phyloP scores from a whole-genome alignment of 108 stramenopile genomes.

The Cyclotella cryptica region DNA sequence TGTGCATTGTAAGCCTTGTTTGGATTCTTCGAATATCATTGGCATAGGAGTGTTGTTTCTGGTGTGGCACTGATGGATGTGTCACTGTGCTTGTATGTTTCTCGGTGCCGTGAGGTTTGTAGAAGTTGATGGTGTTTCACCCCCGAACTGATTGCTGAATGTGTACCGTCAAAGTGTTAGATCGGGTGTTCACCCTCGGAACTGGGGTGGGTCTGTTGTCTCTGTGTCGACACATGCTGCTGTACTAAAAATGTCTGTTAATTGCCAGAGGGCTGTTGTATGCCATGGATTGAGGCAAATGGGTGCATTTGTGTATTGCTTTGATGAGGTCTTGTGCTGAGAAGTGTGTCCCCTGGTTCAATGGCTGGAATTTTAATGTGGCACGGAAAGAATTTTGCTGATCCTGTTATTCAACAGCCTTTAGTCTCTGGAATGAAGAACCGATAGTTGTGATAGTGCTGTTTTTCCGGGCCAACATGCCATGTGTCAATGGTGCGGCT shows the following conservation, averaged over 20 bases:
- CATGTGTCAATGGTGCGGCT: neutral
- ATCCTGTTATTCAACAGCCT: neutral
- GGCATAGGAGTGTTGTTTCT: neutral
- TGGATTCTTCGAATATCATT: neutral
- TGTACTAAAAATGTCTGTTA: neutral
- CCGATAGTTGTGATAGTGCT: too few relatives aligned
- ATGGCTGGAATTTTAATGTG: too few relatives aligned
- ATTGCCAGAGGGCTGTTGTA: neutral
- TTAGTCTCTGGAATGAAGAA: neutral
- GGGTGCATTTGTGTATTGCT: too few relatives aligned
- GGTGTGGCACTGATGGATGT: neutral
- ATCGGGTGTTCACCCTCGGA: neutral
- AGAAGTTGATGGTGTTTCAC: too few relatives aligned
- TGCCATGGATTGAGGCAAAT: neutral
- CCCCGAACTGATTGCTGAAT: too few relatives aligned
- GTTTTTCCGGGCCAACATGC: constrained; percentile 1
- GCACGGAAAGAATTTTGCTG: neutral
- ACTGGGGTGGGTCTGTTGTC: too few relatives aligned
- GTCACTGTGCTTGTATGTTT: too few relatives aligned
- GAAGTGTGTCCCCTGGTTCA: too few relatives aligned
- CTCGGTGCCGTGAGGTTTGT: too few relatives aligned
- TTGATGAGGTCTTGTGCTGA: too few relatives aligned
- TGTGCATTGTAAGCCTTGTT: too few relatives aligned
- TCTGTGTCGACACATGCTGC: neutral
- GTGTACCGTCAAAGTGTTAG: too few relatives aligned